These are phyloP conservation scores for Calamus simplicifolius DNA, from an alignment of 176 grass and related monocot genomes.

Conservation along the genomic window DNA sequence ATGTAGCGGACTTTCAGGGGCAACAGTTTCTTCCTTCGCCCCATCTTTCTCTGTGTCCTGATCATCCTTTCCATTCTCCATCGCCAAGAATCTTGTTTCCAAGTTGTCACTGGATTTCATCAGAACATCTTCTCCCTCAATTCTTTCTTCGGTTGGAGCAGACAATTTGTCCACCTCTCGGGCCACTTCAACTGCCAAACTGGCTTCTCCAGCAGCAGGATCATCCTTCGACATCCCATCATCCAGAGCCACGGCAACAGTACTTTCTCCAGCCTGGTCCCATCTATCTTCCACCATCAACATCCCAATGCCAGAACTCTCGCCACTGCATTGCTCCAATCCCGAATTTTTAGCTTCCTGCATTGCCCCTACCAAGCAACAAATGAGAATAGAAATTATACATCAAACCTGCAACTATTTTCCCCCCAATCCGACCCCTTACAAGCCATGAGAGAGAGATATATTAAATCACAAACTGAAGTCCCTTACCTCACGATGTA, in stretches of 20 bases:
- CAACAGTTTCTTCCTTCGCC: neutral
- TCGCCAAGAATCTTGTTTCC: neutral
- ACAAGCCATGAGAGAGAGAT: slow-evolving; percentile 20
- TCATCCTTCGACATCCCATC: neutral
- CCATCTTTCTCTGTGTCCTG: slow-evolving; percentile 3
- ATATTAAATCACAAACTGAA: slow-evolving; percentile 9
- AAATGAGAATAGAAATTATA: slow-evolving; percentile 32
- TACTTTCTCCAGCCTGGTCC: neutral
- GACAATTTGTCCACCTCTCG: neutral
- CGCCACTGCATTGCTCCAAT: slow-evolving; percentile 45
- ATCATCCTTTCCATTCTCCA: neutral
- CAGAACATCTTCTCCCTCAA: neutral
- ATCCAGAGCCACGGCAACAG: neutral
- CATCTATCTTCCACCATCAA: neutral
- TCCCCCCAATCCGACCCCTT: neutral
- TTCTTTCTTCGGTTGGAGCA: neutral
- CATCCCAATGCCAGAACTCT: neutral
- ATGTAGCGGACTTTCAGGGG: neutral
- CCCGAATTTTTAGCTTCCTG: slow-evolving; percentile 47
- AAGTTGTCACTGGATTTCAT: neutral
- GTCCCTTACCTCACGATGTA: slow-evolving; percentile 12
- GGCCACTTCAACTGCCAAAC: neutral
- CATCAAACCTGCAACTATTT: slow-evolving; percentile 1
- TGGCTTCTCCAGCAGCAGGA: neutral
- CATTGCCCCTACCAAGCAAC: slow-evolving; percentile 40